Percentiles rank a stretch among this genome's conserved stretches.
phyloP scores from a whole-genome alignment of 208 protist species.

The Crithidia sp. region DNA sequence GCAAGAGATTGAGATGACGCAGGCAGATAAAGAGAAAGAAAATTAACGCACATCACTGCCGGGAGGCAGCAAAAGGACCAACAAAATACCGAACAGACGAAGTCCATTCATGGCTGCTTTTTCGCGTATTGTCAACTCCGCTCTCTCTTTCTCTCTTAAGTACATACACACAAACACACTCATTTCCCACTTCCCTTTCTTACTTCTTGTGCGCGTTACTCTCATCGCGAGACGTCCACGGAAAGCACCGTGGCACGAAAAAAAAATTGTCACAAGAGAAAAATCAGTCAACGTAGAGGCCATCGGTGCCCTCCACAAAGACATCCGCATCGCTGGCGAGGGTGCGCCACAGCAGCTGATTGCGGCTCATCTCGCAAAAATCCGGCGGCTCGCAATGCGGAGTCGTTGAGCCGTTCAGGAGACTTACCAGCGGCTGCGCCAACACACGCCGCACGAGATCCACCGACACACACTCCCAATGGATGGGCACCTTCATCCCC shows the following conservation, averaged over 20 bases:
- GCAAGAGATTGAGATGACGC: no score
- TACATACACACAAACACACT: no score
- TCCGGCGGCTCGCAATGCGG: constrained; percentile 77
- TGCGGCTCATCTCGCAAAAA: constrained; percentile 32
- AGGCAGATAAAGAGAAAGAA: no score
- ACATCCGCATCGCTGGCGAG: constrained; percentile 30
- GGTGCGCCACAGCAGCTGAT: constrained; percentile 16
- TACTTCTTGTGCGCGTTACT: no score
- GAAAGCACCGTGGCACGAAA: neutral
- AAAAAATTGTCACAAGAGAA: neutral
- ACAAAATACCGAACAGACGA: no score
- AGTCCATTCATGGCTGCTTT: no score
- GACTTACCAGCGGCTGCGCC: constrained; percentile 25
- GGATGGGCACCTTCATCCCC: neutral
- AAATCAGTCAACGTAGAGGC: constrained; percentile 22
- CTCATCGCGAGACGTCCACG: neutral
- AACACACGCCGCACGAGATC: constrained; percentile 3
- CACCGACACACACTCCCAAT: constrained; percentile 16
- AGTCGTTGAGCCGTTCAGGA: constrained; percentile 59
- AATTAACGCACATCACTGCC: no score
- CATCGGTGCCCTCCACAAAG: constrained; percentile 36
- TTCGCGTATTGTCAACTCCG: no score
- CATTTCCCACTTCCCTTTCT: no score
- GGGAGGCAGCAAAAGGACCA: no score
- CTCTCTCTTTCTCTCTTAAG: no score